A percentile compares a stretch with the other conserved stretches of the same genome.
Evolutionary conservation across 768 basidiomycete species (phyloP).

Genomic region (Gymnopilus junonius): DNA sequence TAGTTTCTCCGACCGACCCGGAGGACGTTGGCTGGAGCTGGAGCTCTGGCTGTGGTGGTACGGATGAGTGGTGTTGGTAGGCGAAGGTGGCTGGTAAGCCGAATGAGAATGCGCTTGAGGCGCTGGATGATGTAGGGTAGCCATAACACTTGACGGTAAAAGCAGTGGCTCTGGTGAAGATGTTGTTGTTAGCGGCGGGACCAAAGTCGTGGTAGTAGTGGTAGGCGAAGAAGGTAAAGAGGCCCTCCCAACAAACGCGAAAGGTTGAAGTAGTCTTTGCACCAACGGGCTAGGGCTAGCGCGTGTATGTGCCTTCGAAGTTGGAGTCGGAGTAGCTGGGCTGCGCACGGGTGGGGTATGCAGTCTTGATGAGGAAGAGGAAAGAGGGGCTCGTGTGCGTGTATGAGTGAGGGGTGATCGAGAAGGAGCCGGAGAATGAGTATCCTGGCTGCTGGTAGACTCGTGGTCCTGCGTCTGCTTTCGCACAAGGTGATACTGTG

Average conservation of each 20-base stretch:
- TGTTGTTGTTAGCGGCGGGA: no score
- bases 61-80: background rate
- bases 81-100: background rate
- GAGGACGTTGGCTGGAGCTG: slow-evolving; percentile 35
- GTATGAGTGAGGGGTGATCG: background rate
- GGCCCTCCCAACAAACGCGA: slow-evolving; percentile 7
- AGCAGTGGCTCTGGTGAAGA: background rate
- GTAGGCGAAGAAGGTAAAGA: background rate
- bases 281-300: slow-evolving; percentile 22
- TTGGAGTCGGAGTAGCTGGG: background rate
- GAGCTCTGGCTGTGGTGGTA: slow-evolving; percentile 1
- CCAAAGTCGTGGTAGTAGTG: background rate
- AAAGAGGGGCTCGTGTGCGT: background rate
- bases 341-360: slow-evolving; percentile 12
- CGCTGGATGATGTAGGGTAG: background rate
- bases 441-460: background rate
- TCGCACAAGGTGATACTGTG: background rate
- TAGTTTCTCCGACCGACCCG: slow-evolving; percentile 58
- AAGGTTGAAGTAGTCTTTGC: slow-evolving; percentile 21
- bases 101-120: background rate
- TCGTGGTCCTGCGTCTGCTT: background rate
- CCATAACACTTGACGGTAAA: background rate
- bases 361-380: background rate
- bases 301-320: slow-evolving; percentile 4
- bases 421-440: background rate